Evolutionary conservation across 2,329 filamentous ascomycete genomes (phyloP).

Genomic region (Scopulariopsis brevicaulis): DNA sequence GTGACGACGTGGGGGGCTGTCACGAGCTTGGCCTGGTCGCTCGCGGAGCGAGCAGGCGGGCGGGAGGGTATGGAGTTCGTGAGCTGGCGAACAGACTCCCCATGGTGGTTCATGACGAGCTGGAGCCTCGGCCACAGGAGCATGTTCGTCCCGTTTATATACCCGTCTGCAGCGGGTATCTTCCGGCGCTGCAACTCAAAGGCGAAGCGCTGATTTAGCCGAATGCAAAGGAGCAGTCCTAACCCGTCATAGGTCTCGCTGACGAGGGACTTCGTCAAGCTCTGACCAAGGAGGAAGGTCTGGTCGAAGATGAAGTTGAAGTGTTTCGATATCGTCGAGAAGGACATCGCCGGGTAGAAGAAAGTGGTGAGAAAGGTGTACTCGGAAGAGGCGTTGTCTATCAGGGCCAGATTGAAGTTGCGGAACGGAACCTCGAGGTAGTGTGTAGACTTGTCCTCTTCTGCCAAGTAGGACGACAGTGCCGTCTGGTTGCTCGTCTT

Average conservation of each 20-base stretch:
- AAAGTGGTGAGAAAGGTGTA: constrained; percentile 90
- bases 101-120: constrained; percentile 84
- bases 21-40: constrained; percentile 48
- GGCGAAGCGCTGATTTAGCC: constrained; percentile 85
- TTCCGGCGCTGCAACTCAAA: constrained; percentile 90
- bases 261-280: constrained; percentile 64
- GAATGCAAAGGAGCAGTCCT: constrained; percentile 80
- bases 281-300: constrained; percentile 73
- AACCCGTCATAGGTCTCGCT: constrained; percentile 72
- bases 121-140: constrained; percentile 94
- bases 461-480: constrained; percentile 77
- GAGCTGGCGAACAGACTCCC: constrained; percentile 66
- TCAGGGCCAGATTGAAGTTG: constrained; percentile 85
- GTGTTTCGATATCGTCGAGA: constrained; percentile 66
- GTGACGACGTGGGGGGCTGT: constrained; percentile 85
- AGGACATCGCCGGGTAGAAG: constrained; percentile 69
- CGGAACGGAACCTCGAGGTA: constrained; percentile 86
- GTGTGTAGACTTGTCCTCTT: constrained; percentile 77
- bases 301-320: constrained; percentile 85
- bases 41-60: constrained; percentile 10
- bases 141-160: constrained; percentile 94
- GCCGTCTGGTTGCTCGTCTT: constrained; percentile 63
- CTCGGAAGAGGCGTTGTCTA: constrained; percentile 90
- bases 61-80: constrained; percentile 39
- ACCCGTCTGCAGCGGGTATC: constrained; percentile 77